Base-by-base conservation (phyloP, 2,329 filamentous ascomycete genomes). In the Arthrobotrys musiformis region DNA sequence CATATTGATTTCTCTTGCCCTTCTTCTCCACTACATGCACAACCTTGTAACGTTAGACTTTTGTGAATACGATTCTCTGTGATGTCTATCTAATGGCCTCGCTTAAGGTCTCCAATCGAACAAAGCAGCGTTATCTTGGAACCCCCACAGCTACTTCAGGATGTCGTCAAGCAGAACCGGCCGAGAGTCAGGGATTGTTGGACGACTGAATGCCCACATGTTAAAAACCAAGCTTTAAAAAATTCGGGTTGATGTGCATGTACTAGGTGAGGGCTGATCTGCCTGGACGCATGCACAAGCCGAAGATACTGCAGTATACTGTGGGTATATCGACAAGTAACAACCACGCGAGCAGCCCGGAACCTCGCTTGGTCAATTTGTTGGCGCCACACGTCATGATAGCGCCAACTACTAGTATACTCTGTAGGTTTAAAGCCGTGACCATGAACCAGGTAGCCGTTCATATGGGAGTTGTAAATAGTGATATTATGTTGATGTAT, bases 101-200 rank as follows among this genome's bases (percentile, higher is more conserved):
- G 60, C 60, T 24, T 72, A 72, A 64, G 11, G 26, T 50, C 63
- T 37, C 69, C 69, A 73, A 73, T 64, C 48, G 60, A 28, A 60
- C 22, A 40, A 52, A 66, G 33, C 35, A 24, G 60, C 28, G 58
- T 64, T 73, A 66, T 73, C 60, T 42, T 37, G 54, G 54, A 54
- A 19, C 66, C 64, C 66, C 66, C 54, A 61, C 50, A 54, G n/a
- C 19, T 5, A 37, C 13, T 37, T 37, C 9, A 11, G 13, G 8
- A 11, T 37, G n/a, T n/a, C n/a, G n/a, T n/a, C n/a, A n/a, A 42
- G 4, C 40, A 19, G 40, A 42, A n/a, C 13, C 13, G n/a, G n/a
- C n/a, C n/a, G n/a, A 40, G 11, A 42, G 11, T 1, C 40, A n/a
- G 7, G n/a, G 40, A 42, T 42, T 17, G 40, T n/a, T n/a, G n/a